Conservation (phyloP, 2,329 filamentous ascomycete genomes). For the Uncinocarpus reesii region DNA sequence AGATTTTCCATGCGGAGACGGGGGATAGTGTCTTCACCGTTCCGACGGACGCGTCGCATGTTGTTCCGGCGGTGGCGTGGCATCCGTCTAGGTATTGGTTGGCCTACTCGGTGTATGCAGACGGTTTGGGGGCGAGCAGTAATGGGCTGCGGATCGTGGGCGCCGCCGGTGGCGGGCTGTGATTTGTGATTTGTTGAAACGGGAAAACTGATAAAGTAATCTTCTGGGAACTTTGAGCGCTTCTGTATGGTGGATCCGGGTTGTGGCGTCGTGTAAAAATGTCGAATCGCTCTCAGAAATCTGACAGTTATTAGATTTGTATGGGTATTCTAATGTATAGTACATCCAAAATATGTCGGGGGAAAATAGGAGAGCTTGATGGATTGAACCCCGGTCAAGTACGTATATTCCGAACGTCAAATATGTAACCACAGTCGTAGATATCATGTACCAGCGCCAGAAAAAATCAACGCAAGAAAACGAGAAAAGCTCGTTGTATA, state of each 20-base stretch:
- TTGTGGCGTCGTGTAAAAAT: too few species aligned
- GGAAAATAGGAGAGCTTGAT: not conserved
- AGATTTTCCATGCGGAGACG: conserved; percentile 43
- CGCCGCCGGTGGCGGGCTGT: conserved; percentile 32
- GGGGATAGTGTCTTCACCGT: conserved; percentile 41
- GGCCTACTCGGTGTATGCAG: conserved; percentile 39
- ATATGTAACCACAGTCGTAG: not conserved
- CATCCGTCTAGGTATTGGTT: conserved; percentile 42
- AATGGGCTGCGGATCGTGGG: conserved; percentile 41
- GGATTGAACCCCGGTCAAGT: not conserved
- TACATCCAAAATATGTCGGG: not conserved
- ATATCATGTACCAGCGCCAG: not conserved
- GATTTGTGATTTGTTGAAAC: not conserved
- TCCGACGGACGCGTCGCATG: conserved; percentile 30
- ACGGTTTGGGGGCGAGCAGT: conserved; percentile 31
- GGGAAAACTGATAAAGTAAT: too few species aligned
- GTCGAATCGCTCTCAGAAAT: too few species aligned
- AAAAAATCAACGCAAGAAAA: not conserved
- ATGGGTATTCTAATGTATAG: not conserved
- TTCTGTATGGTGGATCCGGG: too few species aligned
- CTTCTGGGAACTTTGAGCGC: too few species aligned
- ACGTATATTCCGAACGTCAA: not conserved
- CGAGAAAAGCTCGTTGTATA: too few species aligned
- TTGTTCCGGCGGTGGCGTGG: conserved; percentile 41
- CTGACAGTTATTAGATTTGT: too few species aligned